Conservation (phyloP, 352 stramenopile genomes). For the Thalassiosira hispida region DNA sequence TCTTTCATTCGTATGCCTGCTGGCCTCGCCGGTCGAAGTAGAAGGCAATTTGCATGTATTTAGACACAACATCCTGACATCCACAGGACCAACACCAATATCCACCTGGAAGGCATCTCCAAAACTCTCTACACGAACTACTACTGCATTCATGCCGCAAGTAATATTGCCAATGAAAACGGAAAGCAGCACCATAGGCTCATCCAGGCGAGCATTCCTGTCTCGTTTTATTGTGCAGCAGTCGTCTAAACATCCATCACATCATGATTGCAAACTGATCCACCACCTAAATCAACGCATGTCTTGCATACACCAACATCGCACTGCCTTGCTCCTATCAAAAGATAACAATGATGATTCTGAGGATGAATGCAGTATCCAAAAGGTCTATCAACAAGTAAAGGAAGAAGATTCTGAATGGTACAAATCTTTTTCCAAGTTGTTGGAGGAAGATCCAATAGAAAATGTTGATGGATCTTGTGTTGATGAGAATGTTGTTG, state of each 20-base stretch:
- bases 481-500: neutral
- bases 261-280: neutral
- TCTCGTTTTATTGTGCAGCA: neutral
- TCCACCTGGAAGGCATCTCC: neutral
- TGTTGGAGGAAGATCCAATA: constrained; percentile 17
- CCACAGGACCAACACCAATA: neutral
- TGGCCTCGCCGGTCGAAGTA: too few relatives aligned
- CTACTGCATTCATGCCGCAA: constrained; percentile 17
- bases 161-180: constrained; percentile 19
- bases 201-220: neutral
- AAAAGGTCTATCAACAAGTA: constrained; percentile 58
- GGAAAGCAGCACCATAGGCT: constrained; percentile 26
- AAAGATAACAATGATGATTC: constrained; percentile 10
- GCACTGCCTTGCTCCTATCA: constrained; percentile 1
- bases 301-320: neutral
- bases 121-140: neutral
- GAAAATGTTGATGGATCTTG: neutral
- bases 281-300: neutral
- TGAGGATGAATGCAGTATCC: constrained; percentile 30
- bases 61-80: too few relatives aligned
- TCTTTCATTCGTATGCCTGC: too few relatives aligned
- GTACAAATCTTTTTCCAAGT: constrained; percentile 52
- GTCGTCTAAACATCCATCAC: too few relatives aligned
- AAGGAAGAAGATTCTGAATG: constrained; percentile 61
- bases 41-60: too few relatives aligned